Evolutionary conservation across 306 rosid genomes (phyloP).

Genomic region (Prunus kanzakura): DNA sequence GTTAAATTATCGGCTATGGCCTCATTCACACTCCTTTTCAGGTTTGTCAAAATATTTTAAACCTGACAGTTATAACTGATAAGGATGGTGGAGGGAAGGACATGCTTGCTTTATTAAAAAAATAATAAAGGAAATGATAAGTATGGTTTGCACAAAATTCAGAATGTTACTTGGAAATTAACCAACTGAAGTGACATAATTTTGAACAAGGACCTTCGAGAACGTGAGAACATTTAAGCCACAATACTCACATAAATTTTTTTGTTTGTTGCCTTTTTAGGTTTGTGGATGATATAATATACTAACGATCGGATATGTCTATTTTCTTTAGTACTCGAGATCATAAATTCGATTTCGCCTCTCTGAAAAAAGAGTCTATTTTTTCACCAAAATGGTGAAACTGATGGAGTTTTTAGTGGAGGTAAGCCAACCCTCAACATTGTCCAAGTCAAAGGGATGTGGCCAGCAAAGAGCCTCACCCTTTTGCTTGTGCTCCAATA

Average conservation of each 20-base stretch:
- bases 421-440: slow-evolving; percentile 16
- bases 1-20: too few species aligned
- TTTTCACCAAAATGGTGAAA: neutral
- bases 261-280: too few species aligned
- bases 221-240: neutral
- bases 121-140: neutral
- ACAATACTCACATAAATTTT: too few species aligned
- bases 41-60: too few species aligned
- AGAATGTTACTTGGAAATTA: too few species aligned
- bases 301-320: too few species aligned
- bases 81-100: neutral
- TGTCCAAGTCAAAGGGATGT: slow-evolving; percentile 4
- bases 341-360: too few species aligned
- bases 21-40: too few species aligned
- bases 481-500: slow-evolving; percentile 18
- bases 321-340: too few species aligned
- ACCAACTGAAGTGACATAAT: neutral
- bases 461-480: neutral
- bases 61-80: too few species aligned
- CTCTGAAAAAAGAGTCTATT: neutral
- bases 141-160: neutral
- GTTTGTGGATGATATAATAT: too few species aligned
- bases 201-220: neutral
- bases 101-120: neutral
- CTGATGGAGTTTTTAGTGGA: slow-evolving; percentile 12